A percentile compares a stretch with the other conserved stretches of the same genome.
These are phyloP conservation scores for Tephrocybe rancida DNA, from an alignment of 768 basidiomycete genomes.

Conservation along the genomic window DNA sequence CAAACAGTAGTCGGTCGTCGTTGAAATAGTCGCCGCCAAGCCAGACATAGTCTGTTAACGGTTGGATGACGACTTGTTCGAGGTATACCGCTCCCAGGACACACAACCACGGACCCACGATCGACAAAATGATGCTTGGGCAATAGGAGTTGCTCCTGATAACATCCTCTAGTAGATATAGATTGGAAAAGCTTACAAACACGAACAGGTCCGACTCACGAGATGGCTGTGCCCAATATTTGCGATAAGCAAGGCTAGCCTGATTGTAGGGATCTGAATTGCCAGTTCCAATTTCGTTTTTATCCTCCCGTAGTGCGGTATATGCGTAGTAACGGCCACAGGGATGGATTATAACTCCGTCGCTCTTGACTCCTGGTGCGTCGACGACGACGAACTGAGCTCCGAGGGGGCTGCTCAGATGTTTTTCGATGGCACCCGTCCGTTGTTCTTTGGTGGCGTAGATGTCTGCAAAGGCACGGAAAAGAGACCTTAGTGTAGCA, in stretches of 20 bases:
- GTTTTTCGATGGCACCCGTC: too few species aligned
- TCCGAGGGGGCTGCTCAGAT: too few species aligned
- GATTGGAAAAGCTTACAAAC: background rate
- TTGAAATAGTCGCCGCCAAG: slow-evolving; percentile 6
- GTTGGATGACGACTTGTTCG: slow-evolving; percentile 15
- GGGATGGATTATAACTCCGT: background rate
- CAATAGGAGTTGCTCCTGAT: slow-evolving; percentile 7
- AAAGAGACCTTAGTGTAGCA: background rate
- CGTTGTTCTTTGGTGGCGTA: too few species aligned
- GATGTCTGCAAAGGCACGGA: background rate
- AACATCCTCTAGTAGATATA: background rate
- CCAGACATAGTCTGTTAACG: slow-evolving; percentile 17
- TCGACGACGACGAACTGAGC: too few species aligned
- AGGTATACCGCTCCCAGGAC: slow-evolving; percentile 18
- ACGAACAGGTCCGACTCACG: background rate
- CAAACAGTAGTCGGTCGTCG: background rate
- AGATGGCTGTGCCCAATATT: background rate
- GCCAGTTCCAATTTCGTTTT: background rate
- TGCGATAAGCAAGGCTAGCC: background rate
- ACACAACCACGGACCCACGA: slow-evolving; percentile 17
- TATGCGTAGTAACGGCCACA: background rate
- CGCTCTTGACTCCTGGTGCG: background rate
- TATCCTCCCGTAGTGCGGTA: background rate
- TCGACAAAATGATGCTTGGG: slow-evolving; percentile 16
- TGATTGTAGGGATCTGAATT: slow-evolving; percentile 1